These are phyloP conservation scores for Epichloe sp. DNA, from an alignment of 2,329 filamentous ascomycete species.

Conservation along the genomic window DNA sequence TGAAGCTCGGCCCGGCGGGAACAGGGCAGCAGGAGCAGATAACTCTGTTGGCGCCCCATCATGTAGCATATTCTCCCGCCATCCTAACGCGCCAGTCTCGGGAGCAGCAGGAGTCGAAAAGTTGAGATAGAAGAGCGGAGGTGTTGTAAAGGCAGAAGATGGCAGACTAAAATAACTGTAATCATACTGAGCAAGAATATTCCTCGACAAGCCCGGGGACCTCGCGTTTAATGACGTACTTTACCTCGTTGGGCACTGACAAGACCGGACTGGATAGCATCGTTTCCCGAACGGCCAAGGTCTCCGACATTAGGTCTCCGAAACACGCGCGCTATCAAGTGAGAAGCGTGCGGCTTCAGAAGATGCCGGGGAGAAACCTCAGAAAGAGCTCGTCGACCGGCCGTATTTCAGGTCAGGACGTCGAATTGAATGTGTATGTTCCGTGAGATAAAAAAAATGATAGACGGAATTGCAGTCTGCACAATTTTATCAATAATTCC, in stretches of 20 bases:
- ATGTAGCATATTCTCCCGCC: slow-evolving; percentile 5
- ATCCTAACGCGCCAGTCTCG: not conserved
- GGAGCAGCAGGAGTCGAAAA: slow-evolving; percentile 5
- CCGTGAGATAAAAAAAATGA: not conserved
- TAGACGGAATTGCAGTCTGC: not conserved
- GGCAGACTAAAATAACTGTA: slow-evolving; percentile 22
- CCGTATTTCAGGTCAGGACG: not conserved
- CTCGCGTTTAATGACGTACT: slow-evolving; percentile 10
- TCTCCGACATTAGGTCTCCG: slow-evolving; percentile 10
- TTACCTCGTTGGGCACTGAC: slow-evolving; percentile 9
- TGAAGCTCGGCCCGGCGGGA: not conserved
- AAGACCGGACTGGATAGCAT: slow-evolving; percentile 1
- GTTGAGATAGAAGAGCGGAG: slow-evolving; percentile 10
- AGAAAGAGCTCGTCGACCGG: not conserved
- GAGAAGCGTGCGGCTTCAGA: not conserved
- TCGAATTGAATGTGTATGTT: not conserved
- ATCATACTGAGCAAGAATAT: not conserved
- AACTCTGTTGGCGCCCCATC: not conserved
- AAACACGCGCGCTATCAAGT: not conserved
- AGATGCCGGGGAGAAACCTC: not conserved
- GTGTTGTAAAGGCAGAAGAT: slow-evolving; percentile 5
- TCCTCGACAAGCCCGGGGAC: not conserved
- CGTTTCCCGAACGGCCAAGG: not conserved
- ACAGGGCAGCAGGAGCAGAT: not conserved
- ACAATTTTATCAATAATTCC: not conserved